phyloP scores from a whole-genome alignment of 768 basidiomycete genomes.

The Tremella yokohamensis region DNA sequence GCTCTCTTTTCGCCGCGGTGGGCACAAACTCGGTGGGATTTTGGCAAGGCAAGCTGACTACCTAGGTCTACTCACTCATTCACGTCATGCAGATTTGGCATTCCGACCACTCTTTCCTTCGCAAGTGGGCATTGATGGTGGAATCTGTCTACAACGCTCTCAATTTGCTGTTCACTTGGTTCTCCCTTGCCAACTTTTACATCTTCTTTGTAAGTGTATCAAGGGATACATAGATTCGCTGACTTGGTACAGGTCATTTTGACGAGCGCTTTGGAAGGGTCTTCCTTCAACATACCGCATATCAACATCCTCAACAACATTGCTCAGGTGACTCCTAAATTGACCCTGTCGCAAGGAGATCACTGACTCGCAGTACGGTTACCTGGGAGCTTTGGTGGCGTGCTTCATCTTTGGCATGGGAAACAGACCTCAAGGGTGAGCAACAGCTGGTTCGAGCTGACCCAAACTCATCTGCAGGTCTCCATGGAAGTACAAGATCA shows the following conservation, averaged over 20 bases:
- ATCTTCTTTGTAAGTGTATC: constrained; percentile 73
- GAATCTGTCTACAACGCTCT: constrained; percentile 85
- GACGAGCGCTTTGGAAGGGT: constrained; percentile 79
- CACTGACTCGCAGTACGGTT: constrained; percentile 62
- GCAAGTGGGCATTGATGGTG: constrained; percentile 69
- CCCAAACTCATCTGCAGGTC: constrained; percentile 55
- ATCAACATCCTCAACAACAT: constrained; percentile 73
- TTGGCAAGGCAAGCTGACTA: background rate
- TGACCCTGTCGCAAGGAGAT: background rate
- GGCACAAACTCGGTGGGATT: background rate
- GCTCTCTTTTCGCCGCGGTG: constrained; percentile 84
- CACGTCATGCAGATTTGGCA: constrained; percentile 75
- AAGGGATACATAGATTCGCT: background rate
- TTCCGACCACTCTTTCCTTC: constrained; percentile 72
- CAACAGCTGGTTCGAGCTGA: constrained; percentile 8
- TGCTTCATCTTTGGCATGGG: constrained; percentile 95
- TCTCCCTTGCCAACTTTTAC: constrained; percentile 86
- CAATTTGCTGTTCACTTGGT: constrained; percentile 89
- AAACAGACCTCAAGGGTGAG: constrained; percentile 81
- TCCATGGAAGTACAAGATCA: constrained; percentile 78
- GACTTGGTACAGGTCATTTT: constrained; percentile 64
- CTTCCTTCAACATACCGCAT: constrained; percentile 61
- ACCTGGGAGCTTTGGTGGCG: constrained; percentile 79
- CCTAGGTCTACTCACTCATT: constrained; percentile 75
- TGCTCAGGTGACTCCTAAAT: constrained; percentile 59